Conservation (phyloP, 1,284 basidiomycete genomes). For the Ganoderma lucidum region DNA sequence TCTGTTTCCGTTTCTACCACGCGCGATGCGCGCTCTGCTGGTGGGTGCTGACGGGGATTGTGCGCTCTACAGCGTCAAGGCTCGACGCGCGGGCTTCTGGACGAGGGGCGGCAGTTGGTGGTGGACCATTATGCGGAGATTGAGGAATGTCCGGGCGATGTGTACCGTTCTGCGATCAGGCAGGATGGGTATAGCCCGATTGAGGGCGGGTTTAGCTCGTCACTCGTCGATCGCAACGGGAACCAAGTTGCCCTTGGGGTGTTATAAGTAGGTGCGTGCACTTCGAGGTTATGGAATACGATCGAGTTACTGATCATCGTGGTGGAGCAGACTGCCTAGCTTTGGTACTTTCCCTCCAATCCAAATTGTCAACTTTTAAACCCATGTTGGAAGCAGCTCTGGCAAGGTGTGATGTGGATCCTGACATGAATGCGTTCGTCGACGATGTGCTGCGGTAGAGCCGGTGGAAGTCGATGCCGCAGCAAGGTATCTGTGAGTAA, state of each 20-base stretch:
- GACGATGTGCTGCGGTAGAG: neutral
- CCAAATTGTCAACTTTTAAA: neutral
- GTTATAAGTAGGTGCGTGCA: neutral
- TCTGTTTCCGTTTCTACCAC: neutral
- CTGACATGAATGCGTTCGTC: too few relatives aligned
- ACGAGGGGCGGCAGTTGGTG: neutral
- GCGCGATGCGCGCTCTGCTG: too few relatives aligned
- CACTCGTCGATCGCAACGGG: neutral
- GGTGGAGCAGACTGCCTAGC: neutral
- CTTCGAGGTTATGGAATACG: neutral
- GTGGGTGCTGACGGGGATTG: neutral
- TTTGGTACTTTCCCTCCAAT: neutral
- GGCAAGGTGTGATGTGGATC: neutral
- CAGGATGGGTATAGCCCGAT: neutral
- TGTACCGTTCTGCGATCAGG: neutral
- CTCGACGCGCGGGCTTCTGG: neutral
- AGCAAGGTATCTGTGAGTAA: neutral
- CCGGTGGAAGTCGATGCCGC: neutral
- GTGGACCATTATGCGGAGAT: slow-evolving; percentile 1
- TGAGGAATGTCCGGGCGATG: neutral
- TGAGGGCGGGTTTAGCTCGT: neutral
- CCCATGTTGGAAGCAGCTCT: neutral
- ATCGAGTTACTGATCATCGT: neutral
- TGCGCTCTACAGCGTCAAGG: neutral
- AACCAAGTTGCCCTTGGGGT: neutral